phyloP scores from a whole-genome alignment of 768 basidiomycete species.

The Mycena rebaudengoi region DNA sequence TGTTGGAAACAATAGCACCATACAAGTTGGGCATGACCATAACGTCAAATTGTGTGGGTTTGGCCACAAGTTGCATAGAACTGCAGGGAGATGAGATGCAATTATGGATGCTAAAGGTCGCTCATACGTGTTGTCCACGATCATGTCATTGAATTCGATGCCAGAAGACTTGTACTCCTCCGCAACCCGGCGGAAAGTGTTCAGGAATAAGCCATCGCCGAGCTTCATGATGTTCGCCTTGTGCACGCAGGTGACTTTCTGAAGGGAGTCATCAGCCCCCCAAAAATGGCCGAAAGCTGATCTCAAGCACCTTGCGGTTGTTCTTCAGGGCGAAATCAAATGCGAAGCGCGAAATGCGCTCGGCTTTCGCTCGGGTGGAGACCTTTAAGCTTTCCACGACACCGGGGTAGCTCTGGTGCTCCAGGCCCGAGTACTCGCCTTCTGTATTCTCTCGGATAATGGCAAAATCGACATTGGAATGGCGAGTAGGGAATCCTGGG shows the following conservation, averaged over 20 bases:
- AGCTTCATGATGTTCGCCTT: conserved; percentile 99
- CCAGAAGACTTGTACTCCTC: conserved; percentile 96
- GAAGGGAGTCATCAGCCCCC: conserved; percentile 15
- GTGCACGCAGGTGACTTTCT: conserved; percentile 99
- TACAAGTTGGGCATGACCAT: conserved; percentile 99
- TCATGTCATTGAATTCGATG: conserved; percentile 97
- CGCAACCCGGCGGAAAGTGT: conserved; percentile 95
- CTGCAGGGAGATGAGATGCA: conserved; percentile 46
- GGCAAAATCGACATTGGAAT: conserved; percentile 96
- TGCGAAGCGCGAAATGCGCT: conserved; percentile 95
- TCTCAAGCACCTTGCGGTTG: conserved; percentile 80
- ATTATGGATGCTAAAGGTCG: not conserved
- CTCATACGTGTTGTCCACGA: conserved; percentile 95
- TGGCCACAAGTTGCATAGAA: conserved; percentile 98
- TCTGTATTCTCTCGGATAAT: conserved; percentile 99
- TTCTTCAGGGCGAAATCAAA: conserved; percentile 99
- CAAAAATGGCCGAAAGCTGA: not conserved
- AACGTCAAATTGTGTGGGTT: conserved; percentile 96
- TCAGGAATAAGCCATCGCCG: conserved; percentile 98
- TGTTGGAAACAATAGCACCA: conserved; percentile 97
- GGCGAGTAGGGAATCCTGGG: conserved; percentile 94
- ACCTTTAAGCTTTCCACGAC: conserved; percentile 99
- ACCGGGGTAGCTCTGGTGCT: conserved; percentile 97
- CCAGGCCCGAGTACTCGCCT: conserved; percentile 98
- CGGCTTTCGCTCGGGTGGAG: conserved; percentile 93